Evolutionary conservation across 2,329 filamentous ascomycete genomes (phyloP), one percentile per base, ranked within the genome.

Genomic region (Zasmidium cellare): DNA sequence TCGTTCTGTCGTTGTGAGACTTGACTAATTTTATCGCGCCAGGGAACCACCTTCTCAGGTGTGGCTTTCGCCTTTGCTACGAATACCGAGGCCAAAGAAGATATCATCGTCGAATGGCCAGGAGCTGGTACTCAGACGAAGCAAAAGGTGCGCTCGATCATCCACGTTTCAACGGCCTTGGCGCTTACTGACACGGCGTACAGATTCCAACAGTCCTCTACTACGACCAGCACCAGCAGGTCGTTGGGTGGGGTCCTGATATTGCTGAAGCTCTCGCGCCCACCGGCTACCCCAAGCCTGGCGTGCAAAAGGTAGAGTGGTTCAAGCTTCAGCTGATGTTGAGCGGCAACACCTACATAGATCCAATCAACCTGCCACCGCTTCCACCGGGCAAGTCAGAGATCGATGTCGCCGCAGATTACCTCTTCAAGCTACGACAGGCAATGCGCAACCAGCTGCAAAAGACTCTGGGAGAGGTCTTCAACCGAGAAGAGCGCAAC

Each of bases 301-400:
- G 93, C 64, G 93, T 99, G 67, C 94, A 97, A 77, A 97, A 97
- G 80, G 93, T 97, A 22, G 94, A 97, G 79, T 99, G 94, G 94
- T 97, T 99, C 84, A 97, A 97, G 82, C 84, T 99, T 67, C 94
- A 99, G 79, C 86, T 99, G 57, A 97, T 97, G 94, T 84, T 97
- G 62, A 97, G 92, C 59, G 94, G 94, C 63, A 97, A 97, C 82
- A 97, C 94, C 46, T 97, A 97, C 76, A 97, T 97, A 73, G 94
- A 97, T 76, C 94, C 94, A 62, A 97, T 97, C 80, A 97, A 97
- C 83, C 86, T 99, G 66, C 94, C 94, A 49, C 94, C 94, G 64
- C 89, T 97, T 74, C 94, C 94, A 49, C 92, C 93, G 47, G 94
- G 94, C 77, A 97, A 97, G 82, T 97, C 93, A 23, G 94, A 97